Evolutionary conservation across 176 grass and related monocot species (phyloP).

Genomic region (Miscanthus lutarioriparius): DNA sequence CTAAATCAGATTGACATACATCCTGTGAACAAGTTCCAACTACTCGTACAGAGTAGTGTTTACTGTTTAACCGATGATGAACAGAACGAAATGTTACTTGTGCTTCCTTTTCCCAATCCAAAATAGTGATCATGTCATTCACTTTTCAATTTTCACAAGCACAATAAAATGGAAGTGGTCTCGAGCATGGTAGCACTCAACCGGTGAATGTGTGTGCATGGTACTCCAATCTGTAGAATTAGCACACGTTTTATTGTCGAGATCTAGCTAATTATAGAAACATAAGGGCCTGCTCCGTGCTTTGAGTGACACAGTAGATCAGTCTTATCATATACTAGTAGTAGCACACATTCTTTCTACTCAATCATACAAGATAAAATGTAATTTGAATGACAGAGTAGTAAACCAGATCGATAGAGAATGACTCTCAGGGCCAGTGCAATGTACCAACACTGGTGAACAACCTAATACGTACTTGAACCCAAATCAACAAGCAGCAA

Average conservation of each 20-base stretch:
- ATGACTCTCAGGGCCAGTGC: neutral
- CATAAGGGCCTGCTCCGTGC: neutral
- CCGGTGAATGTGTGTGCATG: neutral
- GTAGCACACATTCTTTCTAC: too few species aligned
- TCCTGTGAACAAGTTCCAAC: neutral
- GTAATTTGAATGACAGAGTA: too few species aligned
- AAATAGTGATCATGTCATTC: neutral
- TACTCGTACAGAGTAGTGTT: neutral
- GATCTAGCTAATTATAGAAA: neutral
- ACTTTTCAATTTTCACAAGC: neutral
- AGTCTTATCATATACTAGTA: too few species aligned
- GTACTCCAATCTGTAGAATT: neutral
- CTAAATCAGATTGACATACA: neutral
- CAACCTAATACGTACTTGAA: neutral
- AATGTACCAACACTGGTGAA: neutral
- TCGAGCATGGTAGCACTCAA: neutral
- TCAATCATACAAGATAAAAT: too few species aligned
- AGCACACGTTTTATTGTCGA: neutral
- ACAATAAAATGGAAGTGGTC: neutral
- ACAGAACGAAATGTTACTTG: neutral
- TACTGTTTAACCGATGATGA: neutral
- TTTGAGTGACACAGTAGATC: neutral
- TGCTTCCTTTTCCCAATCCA: neutral
- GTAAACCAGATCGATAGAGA: neutral
- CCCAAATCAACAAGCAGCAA: neutral